Percentiles rank a stretch among this genome's conserved stretches.
Evolutionary conservation across 805 yeast genomes (phyloP).

Genomic region (Myxozyma monticola): DNA sequence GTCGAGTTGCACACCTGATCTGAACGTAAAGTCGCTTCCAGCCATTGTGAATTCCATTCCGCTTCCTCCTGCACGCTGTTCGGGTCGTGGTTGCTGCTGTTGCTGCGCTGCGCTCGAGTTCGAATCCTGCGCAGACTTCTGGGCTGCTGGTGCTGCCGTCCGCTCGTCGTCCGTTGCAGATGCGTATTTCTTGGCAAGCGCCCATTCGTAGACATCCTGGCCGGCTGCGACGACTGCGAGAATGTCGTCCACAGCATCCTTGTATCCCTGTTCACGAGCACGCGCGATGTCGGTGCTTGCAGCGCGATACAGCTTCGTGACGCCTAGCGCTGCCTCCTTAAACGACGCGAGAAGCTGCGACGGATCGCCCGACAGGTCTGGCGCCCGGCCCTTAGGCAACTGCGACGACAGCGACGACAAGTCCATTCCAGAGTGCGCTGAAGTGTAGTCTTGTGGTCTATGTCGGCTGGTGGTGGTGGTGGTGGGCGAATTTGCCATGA

Average conservation of each 20-base stretch:
- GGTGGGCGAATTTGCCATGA: too few relatives aligned
- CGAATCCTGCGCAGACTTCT: neutral
- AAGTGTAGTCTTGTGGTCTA: too few relatives aligned
- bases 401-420: constrained; percentile 58
- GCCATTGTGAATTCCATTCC: constrained; percentile 11
- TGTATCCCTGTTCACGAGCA: constrained; percentile 56
- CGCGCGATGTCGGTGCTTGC: constrained; percentile 55
- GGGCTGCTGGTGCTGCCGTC: neutral
- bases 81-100: neutral
- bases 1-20: constrained; percentile 26
- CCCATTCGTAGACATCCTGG: constrained; percentile 32
- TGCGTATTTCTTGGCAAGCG: constrained; percentile 16
- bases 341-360: constrained; percentile 61
- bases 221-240: constrained; percentile 34
- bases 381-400: constrained; percentile 53
- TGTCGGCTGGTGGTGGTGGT: too few relatives aligned
- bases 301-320: constrained; percentile 63
- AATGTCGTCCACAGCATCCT: constrained; percentile 61
- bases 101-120: neutral
- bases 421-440: too few relatives aligned
- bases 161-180: constrained; percentile 5
- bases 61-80: neutral
- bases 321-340: constrained; percentile 69
- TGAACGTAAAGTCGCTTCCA: constrained; percentile 11
- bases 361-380: constrained; percentile 45